Base-by-base conservation (phyloP, 306 rosid species). In the Trichosanthes truncata region DNA sequence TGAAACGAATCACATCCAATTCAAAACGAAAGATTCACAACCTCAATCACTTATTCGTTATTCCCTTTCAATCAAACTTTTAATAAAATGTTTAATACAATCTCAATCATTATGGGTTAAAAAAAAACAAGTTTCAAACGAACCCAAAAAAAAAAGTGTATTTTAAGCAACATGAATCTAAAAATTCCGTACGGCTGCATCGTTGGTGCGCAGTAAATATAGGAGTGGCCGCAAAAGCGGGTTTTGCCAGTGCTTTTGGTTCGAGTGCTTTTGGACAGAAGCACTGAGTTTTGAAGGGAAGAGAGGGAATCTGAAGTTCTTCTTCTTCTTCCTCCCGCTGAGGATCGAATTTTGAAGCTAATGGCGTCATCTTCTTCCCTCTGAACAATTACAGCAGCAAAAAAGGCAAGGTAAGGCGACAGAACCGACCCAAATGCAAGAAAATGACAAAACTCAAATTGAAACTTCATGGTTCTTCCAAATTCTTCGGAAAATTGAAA, bases 181-280 rank as follows among this genome's bases (percentile, higher is more conserved):
- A 14, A 17, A 31, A 43, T 23, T 71, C 56, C 76, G 76, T 69
- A 71, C 76, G 35, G n/a, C 7, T 13, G 38, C 69, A 62, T n/a
- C 26, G 53, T 20, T 69, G 76, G 5, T 15, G 6, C 7, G 56
- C 55, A 46, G 57, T 7, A 48, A 72, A 45, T 71, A 26, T 72
- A 43, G 57, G 57, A 72, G 77, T 46, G 57, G 57, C 40, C 77
- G 77, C 77, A 46, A 72, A 72, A 46, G 77, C 55, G 77, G 56
- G 57, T 17, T 63, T 63, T 15, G 21, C 17, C 71, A 14, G 76
- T 45, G 76, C 51, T 23, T 59, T 53, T 53, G 60, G 60, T 18
- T 35, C 4, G 41, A 62, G 71, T 63, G 45, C 21, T 23, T 45
- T 72, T 43, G 12, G 11, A 33, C 2, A 8, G 45, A 33, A 23